Percentiles rank a stretch among this genome's conserved stretches.
phyloP scores from a whole-genome alignment of 306 rosid genomes.

The Dryas octopetala region DNA sequence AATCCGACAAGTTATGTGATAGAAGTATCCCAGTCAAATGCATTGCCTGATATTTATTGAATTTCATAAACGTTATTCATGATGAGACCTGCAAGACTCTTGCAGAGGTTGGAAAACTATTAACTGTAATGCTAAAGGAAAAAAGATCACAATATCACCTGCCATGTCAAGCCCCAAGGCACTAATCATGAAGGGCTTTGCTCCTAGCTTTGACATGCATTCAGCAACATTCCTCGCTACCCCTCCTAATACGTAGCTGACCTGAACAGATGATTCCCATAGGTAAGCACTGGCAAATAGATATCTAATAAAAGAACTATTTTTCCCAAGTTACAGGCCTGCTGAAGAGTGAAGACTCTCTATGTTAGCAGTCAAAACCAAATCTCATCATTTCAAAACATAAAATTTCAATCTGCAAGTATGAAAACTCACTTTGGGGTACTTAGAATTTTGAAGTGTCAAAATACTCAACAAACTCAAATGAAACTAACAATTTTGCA shows the following conservation, averaged over 20 bases:
- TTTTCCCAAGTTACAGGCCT: neutral
- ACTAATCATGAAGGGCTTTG: constrained; percentile 80
- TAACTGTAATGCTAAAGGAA: neutral
- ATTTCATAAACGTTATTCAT: neutral
- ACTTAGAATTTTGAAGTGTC: neutral
- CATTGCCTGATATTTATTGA: neutral
- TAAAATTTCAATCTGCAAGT: constrained; percentile 3
- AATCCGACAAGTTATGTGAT: neutral
- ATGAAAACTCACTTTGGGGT: neutral
- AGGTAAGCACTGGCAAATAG: constrained; percentile 8
- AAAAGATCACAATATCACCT: constrained; percentile 43
- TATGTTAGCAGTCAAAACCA: neutral
- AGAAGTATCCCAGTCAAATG: neutral
- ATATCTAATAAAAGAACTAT: neutral
- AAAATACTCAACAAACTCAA: neutral
- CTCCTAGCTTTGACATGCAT: constrained; percentile 85
- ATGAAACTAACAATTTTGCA: neutral
- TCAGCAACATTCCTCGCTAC: constrained; percentile 94
- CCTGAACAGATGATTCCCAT: constrained; percentile 43
- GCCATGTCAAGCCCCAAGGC: constrained; percentile 82
- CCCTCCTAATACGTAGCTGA: constrained; percentile 73
- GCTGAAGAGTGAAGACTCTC: neutral
- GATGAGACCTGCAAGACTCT: neutral
- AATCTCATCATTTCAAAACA: neutral
- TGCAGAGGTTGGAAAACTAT: constrained; percentile 7